A percentile compares a stretch with the other conserved stretches of the same genome.
Conservation (phyloP, 768 basidiomycete genomes). For the Podaxis sp. region DNA sequence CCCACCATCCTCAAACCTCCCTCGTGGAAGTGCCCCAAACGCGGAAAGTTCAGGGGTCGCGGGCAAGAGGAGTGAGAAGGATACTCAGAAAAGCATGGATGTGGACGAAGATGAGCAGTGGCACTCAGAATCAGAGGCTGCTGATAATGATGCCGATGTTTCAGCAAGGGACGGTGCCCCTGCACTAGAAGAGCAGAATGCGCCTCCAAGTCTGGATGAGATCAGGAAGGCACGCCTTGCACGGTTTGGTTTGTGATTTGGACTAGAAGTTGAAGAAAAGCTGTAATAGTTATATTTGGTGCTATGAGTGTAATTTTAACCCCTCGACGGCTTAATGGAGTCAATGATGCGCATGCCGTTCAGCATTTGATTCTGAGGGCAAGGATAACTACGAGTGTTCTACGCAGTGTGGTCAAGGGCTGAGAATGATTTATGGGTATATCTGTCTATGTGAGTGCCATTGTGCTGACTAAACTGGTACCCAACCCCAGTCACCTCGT, state of each 20-base stretch:
- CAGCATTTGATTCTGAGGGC: neutral
- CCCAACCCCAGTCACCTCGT: too few species aligned
- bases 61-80: neutral
- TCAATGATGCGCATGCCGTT: too few species aligned
- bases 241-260: constrained; percentile 49
- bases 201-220: constrained; percentile 55
- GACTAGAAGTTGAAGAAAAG: neutral
- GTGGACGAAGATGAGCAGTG: constrained; percentile 3
- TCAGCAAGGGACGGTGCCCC: constrained; percentile 13
- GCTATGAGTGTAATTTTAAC: neutral
- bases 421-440: too few species aligned
- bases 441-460: too few species aligned
- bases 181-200: constrained; percentile 21
- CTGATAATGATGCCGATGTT: constrained; percentile 17
- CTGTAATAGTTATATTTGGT: neutral
- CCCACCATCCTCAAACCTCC: neutral
- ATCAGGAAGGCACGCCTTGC: constrained; percentile 61
- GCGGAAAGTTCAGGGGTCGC: neutral
- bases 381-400: too few species aligned
- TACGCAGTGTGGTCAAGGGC: too few species aligned
- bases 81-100: neutral
- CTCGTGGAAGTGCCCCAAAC: neutral
- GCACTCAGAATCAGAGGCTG: neutral
- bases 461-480: too few species aligned
- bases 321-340: too few species aligned